Conservation (phyloP, 495 filamentous ascomycete species). For the Pseudomonodictys pantanalensis region DNA sequence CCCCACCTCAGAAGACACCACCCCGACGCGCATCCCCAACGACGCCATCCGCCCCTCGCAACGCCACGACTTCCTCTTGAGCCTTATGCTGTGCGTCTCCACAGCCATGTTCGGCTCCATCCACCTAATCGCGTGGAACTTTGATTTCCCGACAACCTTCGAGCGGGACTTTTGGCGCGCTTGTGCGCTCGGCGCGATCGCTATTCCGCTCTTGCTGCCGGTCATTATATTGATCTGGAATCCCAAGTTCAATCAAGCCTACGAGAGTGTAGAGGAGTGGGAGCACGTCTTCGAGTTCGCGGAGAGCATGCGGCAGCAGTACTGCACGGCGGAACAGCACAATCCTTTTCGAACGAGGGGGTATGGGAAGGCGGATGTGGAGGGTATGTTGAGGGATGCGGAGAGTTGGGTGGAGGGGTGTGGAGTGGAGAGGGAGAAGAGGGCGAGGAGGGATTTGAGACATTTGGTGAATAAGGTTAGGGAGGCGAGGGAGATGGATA, state of each 20-base stretch:
- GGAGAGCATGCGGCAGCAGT: no score
- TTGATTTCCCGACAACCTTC: constrained; percentile 25
- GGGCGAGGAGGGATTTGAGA: no score
- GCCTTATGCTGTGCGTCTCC: neutral
- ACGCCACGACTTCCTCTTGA: neutral
- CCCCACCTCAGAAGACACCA: neutral
- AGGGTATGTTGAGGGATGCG: no score
- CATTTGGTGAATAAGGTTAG: no score
- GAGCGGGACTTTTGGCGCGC: constrained; percentile 29
- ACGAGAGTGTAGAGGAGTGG: no score
- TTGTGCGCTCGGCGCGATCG: neutral
- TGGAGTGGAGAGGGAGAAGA: no score
- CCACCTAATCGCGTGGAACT: constrained; percentile 30
- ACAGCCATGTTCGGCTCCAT: constrained; percentile 29
- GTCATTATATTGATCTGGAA: neutral
- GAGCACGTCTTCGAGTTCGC: no score
- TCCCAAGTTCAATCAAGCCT: neutral
- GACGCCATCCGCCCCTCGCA: neutral
- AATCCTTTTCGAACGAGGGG: no score
- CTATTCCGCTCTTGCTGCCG: neutral
- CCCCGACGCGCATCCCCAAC: neutral
- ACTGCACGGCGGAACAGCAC: no score
- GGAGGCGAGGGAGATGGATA: no score
- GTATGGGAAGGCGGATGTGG: no score
- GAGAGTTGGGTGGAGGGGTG: no score